Evolutionary conservation across 2,329 filamentous ascomycete species (phyloP).

Genomic region (Reticulascus tulasneorum): DNA sequence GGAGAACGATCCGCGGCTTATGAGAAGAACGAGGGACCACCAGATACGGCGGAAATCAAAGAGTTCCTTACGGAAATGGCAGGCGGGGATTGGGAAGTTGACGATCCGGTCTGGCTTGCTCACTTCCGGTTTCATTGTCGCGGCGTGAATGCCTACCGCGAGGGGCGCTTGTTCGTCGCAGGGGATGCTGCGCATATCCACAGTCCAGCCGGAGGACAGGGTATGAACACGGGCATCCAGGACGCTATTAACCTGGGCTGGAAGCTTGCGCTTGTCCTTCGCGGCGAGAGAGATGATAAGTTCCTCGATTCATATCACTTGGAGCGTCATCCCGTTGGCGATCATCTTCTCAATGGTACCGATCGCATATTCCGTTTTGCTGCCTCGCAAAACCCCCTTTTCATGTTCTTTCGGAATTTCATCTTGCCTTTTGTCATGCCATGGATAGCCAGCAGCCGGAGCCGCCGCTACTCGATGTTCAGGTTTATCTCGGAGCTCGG

Average conservation of each 20-base stretch:
- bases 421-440: slow-evolving; percentile 34
- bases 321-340: slow-evolving; percentile 44
- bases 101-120: slow-evolving; percentile 35
- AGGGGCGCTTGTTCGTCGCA: slow-evolving; percentile 18
- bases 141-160: slow-evolving; percentile 35
- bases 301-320: slow-evolving; percentile 44
- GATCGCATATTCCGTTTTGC: slow-evolving; percentile 36
- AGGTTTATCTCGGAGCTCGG: slow-evolving; percentile 35
- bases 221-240: slow-evolving; percentile 32
- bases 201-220: slow-evolving; percentile 29
- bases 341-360: slow-evolving; percentile 35
- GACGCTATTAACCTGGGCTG: slow-evolving; percentile 30
- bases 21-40: slow-evolving; percentile 4
- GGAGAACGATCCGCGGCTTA: slow-evolving; percentile 12
- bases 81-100: slow-evolving; percentile 21
- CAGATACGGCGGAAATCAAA: slow-evolving; percentile 13
- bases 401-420: slow-evolving; percentile 32
- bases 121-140: slow-evolving; percentile 42
- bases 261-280: slow-evolving; percentile 23
- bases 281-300: slow-evolving; percentile 19
- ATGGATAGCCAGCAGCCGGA: slow-evolving; percentile 20
- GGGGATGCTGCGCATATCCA: slow-evolving; percentile 33
- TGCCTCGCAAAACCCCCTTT: slow-evolving; percentile 29
- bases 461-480: slow-evolving; percentile 21
- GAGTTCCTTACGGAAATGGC: slow-evolving; percentile 22